phyloP scores from a whole-genome alignment of 495 filamentous ascomycete species.

The Neurospora sublineolata region DNA sequence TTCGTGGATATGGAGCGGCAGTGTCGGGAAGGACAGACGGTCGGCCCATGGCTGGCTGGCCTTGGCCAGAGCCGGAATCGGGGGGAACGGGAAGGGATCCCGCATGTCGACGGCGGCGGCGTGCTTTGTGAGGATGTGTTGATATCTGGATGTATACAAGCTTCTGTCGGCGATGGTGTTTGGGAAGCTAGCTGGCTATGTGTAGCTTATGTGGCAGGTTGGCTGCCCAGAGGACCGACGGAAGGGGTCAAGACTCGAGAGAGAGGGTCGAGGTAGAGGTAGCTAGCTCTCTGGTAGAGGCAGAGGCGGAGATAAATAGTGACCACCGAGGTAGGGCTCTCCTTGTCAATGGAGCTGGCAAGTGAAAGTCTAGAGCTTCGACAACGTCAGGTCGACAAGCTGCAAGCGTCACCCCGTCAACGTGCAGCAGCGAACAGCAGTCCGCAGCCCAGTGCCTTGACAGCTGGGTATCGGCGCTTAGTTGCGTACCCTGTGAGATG shows the following conservation, averaged over 20 bases:
- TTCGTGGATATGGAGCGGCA: constrained; percentile 84
- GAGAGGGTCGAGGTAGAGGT: not conserved
- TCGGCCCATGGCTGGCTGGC: constrained; percentile 48
- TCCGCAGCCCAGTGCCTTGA: not conserved
- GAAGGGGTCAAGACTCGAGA: not conserved
- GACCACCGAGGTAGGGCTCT: not conserved
- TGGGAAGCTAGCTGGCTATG: not conserved
- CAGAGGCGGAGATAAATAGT: not conserved
- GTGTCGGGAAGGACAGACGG: constrained; percentile 49
- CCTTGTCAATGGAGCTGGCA: not conserved
- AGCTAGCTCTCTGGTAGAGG: not conserved
- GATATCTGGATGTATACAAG: not conserved
- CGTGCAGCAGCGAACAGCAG: not conserved
- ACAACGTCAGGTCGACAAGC: not conserved
- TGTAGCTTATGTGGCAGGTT: not conserved
- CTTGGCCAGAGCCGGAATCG: constrained; percentile 40
- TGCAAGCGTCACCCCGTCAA: not conserved
- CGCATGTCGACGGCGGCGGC: constrained; percentile 35
- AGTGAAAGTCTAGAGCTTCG: not conserved
- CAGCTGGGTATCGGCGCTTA: not conserved
- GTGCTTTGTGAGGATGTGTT: not conserved
- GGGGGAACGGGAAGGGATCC: constrained; percentile 58
- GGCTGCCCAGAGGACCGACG: not conserved
- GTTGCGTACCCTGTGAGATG: not conserved
- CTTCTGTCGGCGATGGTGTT: not conserved